Conservation (phyloP, 208 protist genomes). For the Trypanosoma melophagium region DNA sequence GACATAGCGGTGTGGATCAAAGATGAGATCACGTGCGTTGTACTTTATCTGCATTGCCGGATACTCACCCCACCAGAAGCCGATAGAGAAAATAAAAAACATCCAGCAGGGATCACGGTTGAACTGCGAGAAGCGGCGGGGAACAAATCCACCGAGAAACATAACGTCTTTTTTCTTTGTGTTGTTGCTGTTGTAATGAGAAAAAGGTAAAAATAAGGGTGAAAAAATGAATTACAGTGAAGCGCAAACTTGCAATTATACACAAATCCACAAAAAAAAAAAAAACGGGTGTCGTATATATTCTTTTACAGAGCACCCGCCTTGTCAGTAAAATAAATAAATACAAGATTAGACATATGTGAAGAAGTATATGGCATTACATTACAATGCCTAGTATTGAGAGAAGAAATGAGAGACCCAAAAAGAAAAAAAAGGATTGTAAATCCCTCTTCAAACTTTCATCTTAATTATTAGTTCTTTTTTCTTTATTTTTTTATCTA, state of each 20-base stretch:
- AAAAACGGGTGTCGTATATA: background rate
- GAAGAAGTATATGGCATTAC: no score
- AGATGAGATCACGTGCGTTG: constrained; percentile 76
- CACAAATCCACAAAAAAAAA: background rate
- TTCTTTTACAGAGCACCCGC: no score
- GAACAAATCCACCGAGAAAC: constrained; percentile 87
- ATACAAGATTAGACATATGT: no score
- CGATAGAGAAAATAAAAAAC: constrained; percentile 81
- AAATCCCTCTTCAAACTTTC: no score
- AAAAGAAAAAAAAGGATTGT: no score
- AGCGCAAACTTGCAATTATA: background rate
- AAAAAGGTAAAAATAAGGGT: background rate
- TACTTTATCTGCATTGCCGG: constrained; percentile 84
- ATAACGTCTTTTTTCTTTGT: constrained; percentile 22
- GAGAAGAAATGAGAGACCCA: no score
- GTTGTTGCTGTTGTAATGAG: no score
- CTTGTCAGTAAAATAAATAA: no score
- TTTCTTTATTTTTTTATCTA: no score
- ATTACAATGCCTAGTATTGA: no score
- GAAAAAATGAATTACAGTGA: constrained; percentile 1
- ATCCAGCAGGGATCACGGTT: constrained; percentile 84
- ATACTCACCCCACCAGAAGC: constrained; percentile 81
- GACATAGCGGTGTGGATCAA: constrained; percentile 87
- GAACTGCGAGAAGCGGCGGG: constrained; percentile 79
- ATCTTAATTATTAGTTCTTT: no score